Conservation (phyloP, 345 rosid genomes). For the Cardamine chenopodiifolia region DNA sequence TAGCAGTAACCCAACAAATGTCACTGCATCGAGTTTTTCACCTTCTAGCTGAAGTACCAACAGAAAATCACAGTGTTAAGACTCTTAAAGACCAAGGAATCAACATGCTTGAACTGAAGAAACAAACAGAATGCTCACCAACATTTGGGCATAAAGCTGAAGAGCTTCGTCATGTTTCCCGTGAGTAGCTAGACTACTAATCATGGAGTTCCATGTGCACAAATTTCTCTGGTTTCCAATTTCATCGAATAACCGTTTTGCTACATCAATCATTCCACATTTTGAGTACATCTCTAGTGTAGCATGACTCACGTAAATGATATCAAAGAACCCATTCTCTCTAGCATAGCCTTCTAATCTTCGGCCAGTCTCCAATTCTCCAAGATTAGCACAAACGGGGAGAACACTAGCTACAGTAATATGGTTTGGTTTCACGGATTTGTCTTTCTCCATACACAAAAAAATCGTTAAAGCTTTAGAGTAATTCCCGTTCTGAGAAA, state of each 20-base stretch:
- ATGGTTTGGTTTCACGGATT: constrained; percentile 57
- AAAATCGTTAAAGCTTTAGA: constrained; percentile 56
- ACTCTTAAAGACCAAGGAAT: not conserved
- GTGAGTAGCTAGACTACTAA: constrained; percentile 71
- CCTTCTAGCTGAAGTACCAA: constrained; percentile 51
- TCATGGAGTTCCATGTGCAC: constrained; percentile 93
- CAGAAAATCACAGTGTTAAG: constrained; percentile 11
- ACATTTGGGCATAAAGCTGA: constrained; percentile 60
- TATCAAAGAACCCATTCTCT: constrained; percentile 60
- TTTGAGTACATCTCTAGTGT: constrained; percentile 69
- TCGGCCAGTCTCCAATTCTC: constrained; percentile 66
- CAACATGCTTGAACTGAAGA: constrained; percentile 2
- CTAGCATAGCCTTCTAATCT: constrained; percentile 66
- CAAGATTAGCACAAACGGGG: constrained; percentile 74
- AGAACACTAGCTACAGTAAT: constrained; percentile 73
- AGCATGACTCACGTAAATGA: constrained; percentile 65
- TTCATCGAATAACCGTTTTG: constrained; percentile 59
- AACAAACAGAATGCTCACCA: constrained; percentile 47
- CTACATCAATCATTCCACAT: constrained; percentile 67
- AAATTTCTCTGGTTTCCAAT: constrained; percentile 61
- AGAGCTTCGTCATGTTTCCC: constrained; percentile 67
- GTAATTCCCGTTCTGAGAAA: constrained; percentile 64
- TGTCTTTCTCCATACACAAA: constrained; percentile 70
- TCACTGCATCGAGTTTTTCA: constrained; percentile 65
- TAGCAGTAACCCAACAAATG: constrained; percentile 74